A percentile compares a stretch with the other conserved stretches of the same genome.
These are phyloP conservation scores for Brachypodium distachyon DNA, from an alignment of 202 grass and related monocot genomes.

Conservation along the genomic window DNA sequence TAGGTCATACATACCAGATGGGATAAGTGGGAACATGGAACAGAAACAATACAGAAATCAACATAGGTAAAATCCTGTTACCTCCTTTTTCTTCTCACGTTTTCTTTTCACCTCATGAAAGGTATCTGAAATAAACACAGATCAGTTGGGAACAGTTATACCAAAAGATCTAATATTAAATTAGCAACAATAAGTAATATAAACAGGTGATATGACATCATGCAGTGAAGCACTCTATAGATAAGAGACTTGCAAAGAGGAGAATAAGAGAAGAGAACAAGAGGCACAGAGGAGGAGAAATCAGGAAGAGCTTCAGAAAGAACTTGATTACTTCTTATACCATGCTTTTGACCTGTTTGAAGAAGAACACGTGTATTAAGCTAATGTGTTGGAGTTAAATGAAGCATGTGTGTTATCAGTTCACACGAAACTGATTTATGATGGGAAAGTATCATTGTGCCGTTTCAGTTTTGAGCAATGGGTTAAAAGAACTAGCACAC, in stretches of 20 bases:
- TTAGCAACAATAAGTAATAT: not conserved
- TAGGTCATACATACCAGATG: not conserved
- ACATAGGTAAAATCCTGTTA: not conserved
- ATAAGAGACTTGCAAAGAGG: too few species aligned
- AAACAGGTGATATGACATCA: not conserved
- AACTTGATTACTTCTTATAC: not conserved
- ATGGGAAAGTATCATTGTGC: too few species aligned
- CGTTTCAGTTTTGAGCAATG: too few species aligned
- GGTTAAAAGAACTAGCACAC: too few species aligned
- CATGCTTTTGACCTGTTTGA: not conserved
- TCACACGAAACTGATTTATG: too few species aligned
- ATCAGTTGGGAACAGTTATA: not conserved
- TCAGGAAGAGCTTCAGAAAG: not conserved
- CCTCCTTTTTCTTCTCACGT: conserved; percentile 91
- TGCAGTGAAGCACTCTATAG: conserved; percentile 12
- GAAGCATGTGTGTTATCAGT: too few species aligned
- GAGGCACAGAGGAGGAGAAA: not conserved
- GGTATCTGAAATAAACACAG: conserved; percentile 48
- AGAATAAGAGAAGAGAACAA: not conserved
- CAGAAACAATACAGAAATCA: not conserved
- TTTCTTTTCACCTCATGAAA: conserved; percentile 93
- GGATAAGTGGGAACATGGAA: not conserved
- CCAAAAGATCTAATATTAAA: not conserved
- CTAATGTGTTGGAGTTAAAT: too few species aligned
- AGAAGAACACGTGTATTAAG: not conserved